These are phyloP conservation scores for Aspergillus sojae DNA, from an alignment of 2,329 filamentous ascomycete species.

Conservation along the genomic window DNA sequence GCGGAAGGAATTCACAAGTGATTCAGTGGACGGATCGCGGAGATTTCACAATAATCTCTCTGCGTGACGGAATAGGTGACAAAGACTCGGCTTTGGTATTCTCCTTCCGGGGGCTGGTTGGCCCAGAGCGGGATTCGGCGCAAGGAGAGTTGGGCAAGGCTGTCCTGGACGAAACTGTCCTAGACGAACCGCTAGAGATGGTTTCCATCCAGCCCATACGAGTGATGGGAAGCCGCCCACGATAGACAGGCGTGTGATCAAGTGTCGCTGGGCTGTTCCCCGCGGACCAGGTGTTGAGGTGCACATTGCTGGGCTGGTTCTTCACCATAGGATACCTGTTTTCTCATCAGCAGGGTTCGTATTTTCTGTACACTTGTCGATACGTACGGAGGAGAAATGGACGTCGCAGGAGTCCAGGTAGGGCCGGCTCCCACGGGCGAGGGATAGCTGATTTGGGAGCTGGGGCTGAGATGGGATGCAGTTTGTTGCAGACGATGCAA, in stretches of 20 bases:
- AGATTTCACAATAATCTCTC: slow-evolving; percentile 40
- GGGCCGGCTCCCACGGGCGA: slow-evolving; percentile 46
- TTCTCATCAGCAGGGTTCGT: slow-evolving; percentile 29
- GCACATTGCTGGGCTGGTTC: slow-evolving; percentile 38
- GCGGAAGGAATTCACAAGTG: too few species aligned
- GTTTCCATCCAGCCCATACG: slow-evolving; percentile 35
- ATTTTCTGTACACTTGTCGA: slow-evolving; percentile 6
- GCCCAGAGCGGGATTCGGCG: slow-evolving; percentile 35
- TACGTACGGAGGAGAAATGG: slow-evolving; percentile 52
- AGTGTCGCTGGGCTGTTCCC: slow-evolving; percentile 39
- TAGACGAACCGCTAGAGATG: slow-evolving; percentile 39
- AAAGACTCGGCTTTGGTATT: slow-evolving; percentile 39
- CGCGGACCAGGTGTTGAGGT: slow-evolving; percentile 42
- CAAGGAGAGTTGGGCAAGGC: slow-evolving; percentile 34
- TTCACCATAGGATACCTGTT: slow-evolving; percentile 43
- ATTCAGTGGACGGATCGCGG: slow-evolving; percentile 36
- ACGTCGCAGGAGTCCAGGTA: slow-evolving; percentile 51
- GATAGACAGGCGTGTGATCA: slow-evolving; percentile 43
- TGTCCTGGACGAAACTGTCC: slow-evolving; percentile 38
- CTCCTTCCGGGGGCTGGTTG: slow-evolving; percentile 46
- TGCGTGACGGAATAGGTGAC: slow-evolving; percentile 43
- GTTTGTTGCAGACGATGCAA: slow-evolving; percentile 45
- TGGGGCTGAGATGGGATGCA: slow-evolving; percentile 44
- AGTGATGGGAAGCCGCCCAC: slow-evolving; percentile 30
- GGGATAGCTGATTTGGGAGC: slow-evolving; percentile 45